Base-by-base conservation (phyloP, 139 green algal species). In the Ettlia oleoabundans region DNA sequence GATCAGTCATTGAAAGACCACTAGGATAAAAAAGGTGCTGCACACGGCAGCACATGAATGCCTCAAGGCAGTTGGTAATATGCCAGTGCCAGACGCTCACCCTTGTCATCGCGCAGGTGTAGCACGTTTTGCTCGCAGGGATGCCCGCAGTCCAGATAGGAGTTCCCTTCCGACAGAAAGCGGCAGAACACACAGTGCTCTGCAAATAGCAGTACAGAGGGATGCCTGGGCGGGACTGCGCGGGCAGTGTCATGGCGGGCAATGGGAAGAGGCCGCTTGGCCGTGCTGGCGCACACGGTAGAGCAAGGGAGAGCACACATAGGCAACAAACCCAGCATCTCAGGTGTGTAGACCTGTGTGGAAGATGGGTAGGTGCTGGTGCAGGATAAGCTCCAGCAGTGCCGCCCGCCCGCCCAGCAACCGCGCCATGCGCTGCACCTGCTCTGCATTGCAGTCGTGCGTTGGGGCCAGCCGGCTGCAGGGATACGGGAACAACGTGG, bases 301-400 rank as follows among this genome's bases (percentile, higher is more conserved):
- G 30, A 35, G 33, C 5, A 30, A 13, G 62, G 26, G 62, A 40
- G 6, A 68, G 30, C 13, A 52, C n/a, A n/a, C n/a, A n/a, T n/a
- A n/a, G n/a, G n/a, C n/a, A n/a, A n/a, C n/a, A n/a, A n/a, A n/a
- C n/a, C n/a, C n/a, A n/a, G n/a, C n/a, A n/a, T n/a, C n/a, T n/a
- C n/a, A n/a, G 37, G 18, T 18, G 38, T 19, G 19, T 6, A 33
- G 33, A 65, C 72, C 43, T n/a, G 33, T 78, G 88, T 98, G 93
- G 84, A 98, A 97, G 84, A 97, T 94, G 73, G 94, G 93, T 37
- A 98, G 82, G 86, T 98, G 93, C 78, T 94, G 88, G 80, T 97
- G 93, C 42, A 95, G 38, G 15, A 98, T 86, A 2, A 87, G 86
- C 86, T 98, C 93, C 55, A 97, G 73, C 47, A 67, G 58, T 33